Percentiles rank a stretch among this genome's conserved stretches.
Conservation (phyloP, 768 basidiomycete species). For the Suillus occidentalis region DNA sequence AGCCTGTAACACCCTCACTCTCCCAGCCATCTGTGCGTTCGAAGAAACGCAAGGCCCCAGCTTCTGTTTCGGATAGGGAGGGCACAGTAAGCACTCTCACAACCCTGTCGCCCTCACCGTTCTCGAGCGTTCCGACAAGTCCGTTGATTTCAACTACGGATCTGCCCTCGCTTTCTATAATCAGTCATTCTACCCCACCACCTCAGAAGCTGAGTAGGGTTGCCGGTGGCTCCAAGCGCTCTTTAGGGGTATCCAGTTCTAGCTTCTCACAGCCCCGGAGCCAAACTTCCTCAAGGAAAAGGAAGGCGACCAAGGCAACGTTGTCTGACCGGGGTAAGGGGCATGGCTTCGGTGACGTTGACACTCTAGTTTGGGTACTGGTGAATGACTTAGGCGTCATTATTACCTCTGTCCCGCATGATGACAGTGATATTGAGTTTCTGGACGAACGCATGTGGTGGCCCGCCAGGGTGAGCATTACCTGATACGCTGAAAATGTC, state of each 20-base stretch:
- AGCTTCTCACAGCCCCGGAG: constrained; percentile 20
- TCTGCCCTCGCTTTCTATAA: constrained; percentile 19
- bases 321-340: constrained; percentile 3
- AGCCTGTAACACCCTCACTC: constrained; percentile 6
- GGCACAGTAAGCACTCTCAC: constrained; percentile 12
- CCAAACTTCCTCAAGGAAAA: constrained; percentile 21
- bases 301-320: constrained; percentile 13
- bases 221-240: constrained; percentile 15
- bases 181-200: neutral
- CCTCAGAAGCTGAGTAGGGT: constrained; percentile 9
- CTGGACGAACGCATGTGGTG: constrained; percentile 53
- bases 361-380: constrained; percentile 53
- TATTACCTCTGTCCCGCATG: constrained; percentile 24
- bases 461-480: constrained; percentile 59
- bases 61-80: constrained; percentile 11
- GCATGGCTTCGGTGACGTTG: constrained; percentile 29
- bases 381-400: constrained; percentile 42
- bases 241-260: constrained; percentile 12
- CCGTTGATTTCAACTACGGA: constrained; percentile 16
- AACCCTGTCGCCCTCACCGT: constrained; percentile 23
- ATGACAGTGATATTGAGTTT: constrained; percentile 23
- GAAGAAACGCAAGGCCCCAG: constrained; percentile 28
- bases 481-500: constrained; percentile 11
- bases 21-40: constrained; percentile 8
- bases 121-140: constrained; percentile 25